Base-by-base conservation (phyloP, 2,329 filamentous ascomycete genomes). In the Albifimbria verrucaria region DNA sequence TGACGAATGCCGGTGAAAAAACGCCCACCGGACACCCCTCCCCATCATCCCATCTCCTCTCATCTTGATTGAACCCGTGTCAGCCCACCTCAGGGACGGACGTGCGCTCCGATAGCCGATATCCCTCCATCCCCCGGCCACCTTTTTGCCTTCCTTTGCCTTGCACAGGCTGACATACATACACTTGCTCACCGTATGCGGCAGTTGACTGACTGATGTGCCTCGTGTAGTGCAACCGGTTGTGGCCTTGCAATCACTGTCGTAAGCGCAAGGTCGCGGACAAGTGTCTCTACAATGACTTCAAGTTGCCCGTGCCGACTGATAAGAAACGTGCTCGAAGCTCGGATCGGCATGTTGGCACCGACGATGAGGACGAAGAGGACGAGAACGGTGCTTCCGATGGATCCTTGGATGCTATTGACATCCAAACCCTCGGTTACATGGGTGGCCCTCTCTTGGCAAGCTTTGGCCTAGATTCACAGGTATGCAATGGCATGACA, bases 241-340 rank as follows among this genome's bases (percentile, higher is more conserved):
- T 66, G 55, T 69, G 65, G 64, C 67, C 67, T 11, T 69, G 67
- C 56, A 61, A 66, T 53, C 63, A 66, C 42, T 69, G 67, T 46
- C 59, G 64, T 41, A 62, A 62, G 17, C 65, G 67, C 48, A 66
- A 65, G 54, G 62, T 67, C 10, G 60, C 63, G 22, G 59, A 64
- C 22, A 57, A 62, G 47, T 68, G 66, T 49, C 59, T 57, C 26
- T 69, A 66, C 50, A 61, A 53, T 51, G 55, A 58, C 36, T 49
- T 55, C 10, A 54, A 26, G 1, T 7, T 47, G 52, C n/a, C 23
- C 17, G 44, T 21, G 11, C 18, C 12, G 18, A 25, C 25, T 21
- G 18, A 20, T 7, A 47, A 32, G 44, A 55, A 55, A 47, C 53
- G 50, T 15, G 41, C 52, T 9, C 50, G 25, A 7, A 42, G 42